A percentile compares a stretch with the other conserved stretches of the same genome.
These are phyloP conservation scores for Ceratocystis colombiana DNA, from an alignment of 2,329 filamentous ascomycete species.

Conservation along the genomic window DNA sequence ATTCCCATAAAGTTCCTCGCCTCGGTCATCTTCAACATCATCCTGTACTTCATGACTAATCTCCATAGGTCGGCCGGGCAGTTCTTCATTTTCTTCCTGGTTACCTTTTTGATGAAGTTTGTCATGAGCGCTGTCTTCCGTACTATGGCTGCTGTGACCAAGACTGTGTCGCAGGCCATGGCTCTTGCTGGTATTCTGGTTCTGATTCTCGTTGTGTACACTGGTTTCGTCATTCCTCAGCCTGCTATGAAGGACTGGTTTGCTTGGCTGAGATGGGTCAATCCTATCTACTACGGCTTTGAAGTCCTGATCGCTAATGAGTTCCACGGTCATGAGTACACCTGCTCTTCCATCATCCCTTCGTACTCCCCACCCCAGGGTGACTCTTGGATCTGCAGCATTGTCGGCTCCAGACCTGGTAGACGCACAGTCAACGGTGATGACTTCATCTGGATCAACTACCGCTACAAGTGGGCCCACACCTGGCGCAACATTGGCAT, in stretches of 20 bases:
- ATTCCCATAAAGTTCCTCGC: slow-evolving; percentile 49
- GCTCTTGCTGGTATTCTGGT: slow-evolving; percentile 45
- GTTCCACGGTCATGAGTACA: slow-evolving; percentile 46
- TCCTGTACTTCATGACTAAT: slow-evolving; percentile 48
- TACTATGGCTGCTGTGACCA: slow-evolving; percentile 59
- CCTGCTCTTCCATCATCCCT: slow-evolving; percentile 45
- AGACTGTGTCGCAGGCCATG: slow-evolving; percentile 52
- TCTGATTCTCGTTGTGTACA: slow-evolving; percentile 50
- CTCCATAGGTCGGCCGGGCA: slow-evolving; percentile 48
- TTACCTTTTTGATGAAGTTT: slow-evolving; percentile 57
- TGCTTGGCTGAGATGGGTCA: slow-evolving; percentile 64
- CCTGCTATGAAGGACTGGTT: slow-evolving; percentile 61
- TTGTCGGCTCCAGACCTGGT: slow-evolving; percentile 46
- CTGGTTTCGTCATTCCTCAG: slow-evolving; percentile 45
- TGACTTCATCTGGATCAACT: slow-evolving; percentile 47
- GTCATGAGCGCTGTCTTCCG: slow-evolving; percentile 69
- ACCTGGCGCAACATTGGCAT: slow-evolving; percentile 63
- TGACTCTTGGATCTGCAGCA: slow-evolving; percentile 43
- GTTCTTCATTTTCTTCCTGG: slow-evolving; percentile 68
- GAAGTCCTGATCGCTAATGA: slow-evolving; percentile 66
- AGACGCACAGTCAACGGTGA: slow-evolving; percentile 49
- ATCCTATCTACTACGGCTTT: slow-evolving; percentile 65
- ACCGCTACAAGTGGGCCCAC: slow-evolving; percentile 47
- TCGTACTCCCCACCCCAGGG: slow-evolving; percentile 38
- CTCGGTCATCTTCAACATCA: slow-evolving; percentile 43